Evolutionary conservation across 225 moss, liverwort and hornwort genomes (phyloP).

Genomic region (Physcomitrium patens): DNA sequence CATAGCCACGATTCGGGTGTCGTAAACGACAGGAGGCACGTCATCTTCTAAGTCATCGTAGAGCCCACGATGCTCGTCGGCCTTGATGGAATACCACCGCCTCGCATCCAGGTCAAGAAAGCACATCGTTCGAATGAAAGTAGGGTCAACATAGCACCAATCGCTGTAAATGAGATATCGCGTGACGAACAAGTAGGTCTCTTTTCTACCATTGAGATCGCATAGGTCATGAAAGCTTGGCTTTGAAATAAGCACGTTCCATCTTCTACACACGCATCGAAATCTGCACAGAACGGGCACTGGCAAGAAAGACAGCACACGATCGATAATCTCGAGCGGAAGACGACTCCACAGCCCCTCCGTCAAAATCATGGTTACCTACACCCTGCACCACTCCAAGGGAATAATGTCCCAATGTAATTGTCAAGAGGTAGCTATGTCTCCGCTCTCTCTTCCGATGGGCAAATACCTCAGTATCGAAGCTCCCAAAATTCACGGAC

Average conservation of each 20-base stretch:
- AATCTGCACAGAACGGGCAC: conserved; percentile 31
- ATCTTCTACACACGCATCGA: conserved; percentile 29
- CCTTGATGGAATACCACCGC: conserved; percentile 31
- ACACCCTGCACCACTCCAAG: background rate
- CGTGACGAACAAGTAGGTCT: conserved; percentile 23
- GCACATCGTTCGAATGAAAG: conserved; percentile 9
- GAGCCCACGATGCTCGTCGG: background rate
- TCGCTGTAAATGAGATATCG: conserved; percentile 10
- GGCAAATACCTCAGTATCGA: no score
- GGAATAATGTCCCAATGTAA: background rate
- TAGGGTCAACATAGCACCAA: conserved; percentile 22
- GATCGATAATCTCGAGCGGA: conserved; percentile 29
- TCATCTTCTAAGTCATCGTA: background rate
- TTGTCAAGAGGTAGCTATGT: no score
- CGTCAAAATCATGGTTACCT: conserved; percentile 11
- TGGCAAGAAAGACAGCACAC: conserved; percentile 31
- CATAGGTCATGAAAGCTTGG: conserved; percentile 24
- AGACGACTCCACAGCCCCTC: conserved; percentile 26
- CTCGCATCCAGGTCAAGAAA: conserved; percentile 23
- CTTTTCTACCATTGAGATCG: background rate
- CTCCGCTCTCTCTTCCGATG: no score
- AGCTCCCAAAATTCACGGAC: no score
- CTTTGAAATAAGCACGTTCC: conserved; percentile 5
- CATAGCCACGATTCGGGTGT: conserved; percentile 31
- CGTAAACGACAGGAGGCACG: background rate